These are phyloP conservation scores for Acephala macrosclerotiorum DNA, from an alignment of 2,329 filamentous ascomycete genomes.

Conservation along the genomic window DNA sequence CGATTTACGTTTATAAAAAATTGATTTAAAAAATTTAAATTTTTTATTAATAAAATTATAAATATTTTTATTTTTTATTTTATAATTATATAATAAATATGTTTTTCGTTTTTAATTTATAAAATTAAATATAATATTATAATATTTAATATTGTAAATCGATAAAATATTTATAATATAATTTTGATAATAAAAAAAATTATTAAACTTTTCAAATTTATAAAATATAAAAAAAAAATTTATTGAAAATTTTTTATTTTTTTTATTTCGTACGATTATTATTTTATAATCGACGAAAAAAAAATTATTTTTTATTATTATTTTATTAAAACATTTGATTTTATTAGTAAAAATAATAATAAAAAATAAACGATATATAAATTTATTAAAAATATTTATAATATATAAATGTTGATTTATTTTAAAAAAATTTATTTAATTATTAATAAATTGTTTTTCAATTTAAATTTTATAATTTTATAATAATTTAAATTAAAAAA, in stretches of 20 bases:
- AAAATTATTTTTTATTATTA: background rate
- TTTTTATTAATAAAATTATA: no score
- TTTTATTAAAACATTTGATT: background rate
- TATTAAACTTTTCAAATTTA: no score
- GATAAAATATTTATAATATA: no score
- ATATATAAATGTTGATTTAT: slow-evolving; percentile 42
- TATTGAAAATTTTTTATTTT: background rate
- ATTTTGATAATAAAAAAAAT: no score
- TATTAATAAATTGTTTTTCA: slow-evolving; percentile 39
- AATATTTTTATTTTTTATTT: background rate
- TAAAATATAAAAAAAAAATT: no score
- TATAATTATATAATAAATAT: background rate
- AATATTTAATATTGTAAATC: no score
- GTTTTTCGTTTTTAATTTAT: background rate
- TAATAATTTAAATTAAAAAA: slow-evolving; percentile 21
- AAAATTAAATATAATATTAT: background rate
- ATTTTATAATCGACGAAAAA: background rate
- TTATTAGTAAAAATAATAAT: slow-evolving; percentile 25
- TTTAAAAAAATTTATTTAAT: slow-evolving; percentile 41
- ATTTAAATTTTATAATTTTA: slow-evolving; percentile 33
- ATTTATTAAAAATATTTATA: slow-evolving; percentile 42
- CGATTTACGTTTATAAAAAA: background rate
- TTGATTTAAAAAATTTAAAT: background rate
- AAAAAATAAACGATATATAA: slow-evolving; percentile 41
- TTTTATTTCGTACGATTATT: background rate